These are phyloP conservation scores for Puccinia novopanici DNA, from an alignment of 1,284 basidiomycete species.

Conservation along the genomic window DNA sequence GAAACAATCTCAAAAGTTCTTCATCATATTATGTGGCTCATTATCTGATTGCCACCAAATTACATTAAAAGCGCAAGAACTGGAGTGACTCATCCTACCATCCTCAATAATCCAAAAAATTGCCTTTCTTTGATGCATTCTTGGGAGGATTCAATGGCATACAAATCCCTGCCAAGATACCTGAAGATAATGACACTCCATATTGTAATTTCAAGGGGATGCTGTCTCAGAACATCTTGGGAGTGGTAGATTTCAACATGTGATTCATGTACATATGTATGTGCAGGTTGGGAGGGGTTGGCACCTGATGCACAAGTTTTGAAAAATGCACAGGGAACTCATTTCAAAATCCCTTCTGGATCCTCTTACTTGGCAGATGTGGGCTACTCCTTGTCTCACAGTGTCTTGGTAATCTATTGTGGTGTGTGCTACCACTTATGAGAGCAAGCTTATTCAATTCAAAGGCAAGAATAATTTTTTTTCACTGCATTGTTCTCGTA, in stretches of 20 bases:
- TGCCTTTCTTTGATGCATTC: conserved; percentile 60
- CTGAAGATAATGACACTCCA: conserved; percentile 54
- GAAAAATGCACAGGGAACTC: too few relatives aligned
- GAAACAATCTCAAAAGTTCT: conserved; percentile 52
- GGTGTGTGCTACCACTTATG: too few relatives aligned
- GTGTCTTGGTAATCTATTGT: too few relatives aligned
- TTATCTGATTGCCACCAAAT: too few relatives aligned
- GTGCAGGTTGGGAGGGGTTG: conserved; percentile 61
- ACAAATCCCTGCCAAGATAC: conserved; percentile 55
- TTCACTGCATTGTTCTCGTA: too few relatives aligned
- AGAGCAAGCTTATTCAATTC: too few relatives aligned
- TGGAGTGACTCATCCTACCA: neutral
- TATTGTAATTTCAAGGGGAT: conserved; percentile 60
- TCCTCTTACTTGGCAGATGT: too few relatives aligned
- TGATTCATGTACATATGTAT: conserved; percentile 60
- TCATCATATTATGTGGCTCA: conserved; percentile 5
- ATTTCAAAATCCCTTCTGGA: too few relatives aligned
- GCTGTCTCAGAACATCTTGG: conserved; percentile 60
- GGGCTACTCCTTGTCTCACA: too few relatives aligned
- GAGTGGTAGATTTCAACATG: too few relatives aligned
- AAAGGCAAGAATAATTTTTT: too few relatives aligned
- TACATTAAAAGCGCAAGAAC: too few relatives aligned
- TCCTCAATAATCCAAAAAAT: conserved; percentile 58
- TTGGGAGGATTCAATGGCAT: conserved; percentile 60
- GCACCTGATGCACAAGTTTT: conserved; percentile 59